phyloP scores from a whole-genome alignment of 139 green algal genomes.

The Micractinium conductrix region DNA sequence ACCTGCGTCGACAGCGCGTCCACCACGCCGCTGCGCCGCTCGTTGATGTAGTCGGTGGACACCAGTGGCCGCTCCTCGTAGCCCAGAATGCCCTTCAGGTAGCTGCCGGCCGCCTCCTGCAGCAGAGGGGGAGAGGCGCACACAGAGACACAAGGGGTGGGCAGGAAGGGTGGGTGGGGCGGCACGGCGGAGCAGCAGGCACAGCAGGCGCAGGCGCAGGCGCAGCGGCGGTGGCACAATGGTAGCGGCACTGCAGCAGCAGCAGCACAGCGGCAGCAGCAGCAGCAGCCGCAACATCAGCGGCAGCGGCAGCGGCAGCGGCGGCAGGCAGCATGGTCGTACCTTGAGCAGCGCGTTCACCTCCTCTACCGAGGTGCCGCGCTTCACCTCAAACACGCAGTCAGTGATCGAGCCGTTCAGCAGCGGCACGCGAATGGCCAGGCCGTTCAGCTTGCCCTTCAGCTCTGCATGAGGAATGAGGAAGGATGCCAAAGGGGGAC shows the following conservation, averaged over 20 bases:
- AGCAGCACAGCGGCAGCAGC: not conserved
- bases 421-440: constrained; percentile 87
- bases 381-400: constrained; percentile 75
- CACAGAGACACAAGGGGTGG: not conserved
- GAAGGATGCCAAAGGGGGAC: no score
- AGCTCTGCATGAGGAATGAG: constrained; percentile 56
- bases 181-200: no score
- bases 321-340: no score
- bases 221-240: not conserved
- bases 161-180: not conserved
- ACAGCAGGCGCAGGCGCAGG: no score
- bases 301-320: not conserved
- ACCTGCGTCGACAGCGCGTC: constrained; percentile 84
- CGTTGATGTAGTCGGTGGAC: constrained; percentile 85
- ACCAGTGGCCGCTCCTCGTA: constrained; percentile 82
- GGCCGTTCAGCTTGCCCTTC: constrained; percentile 91
- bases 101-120: constrained; percentile 69
- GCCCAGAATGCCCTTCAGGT: constrained; percentile 78
- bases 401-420: constrained; percentile 88
- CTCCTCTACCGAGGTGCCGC: constrained; percentile 72
- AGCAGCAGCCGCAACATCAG: no score
- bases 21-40: constrained; percentile 77
- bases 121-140: no score
- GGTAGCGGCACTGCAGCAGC: not conserved
- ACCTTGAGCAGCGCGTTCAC: constrained; percentile 85